Evolutionary conservation across 768 basidiomycete genomes (phyloP), one percentile per base, ranked within the genome.

Genomic region (Lactarius trivialis): DNA sequence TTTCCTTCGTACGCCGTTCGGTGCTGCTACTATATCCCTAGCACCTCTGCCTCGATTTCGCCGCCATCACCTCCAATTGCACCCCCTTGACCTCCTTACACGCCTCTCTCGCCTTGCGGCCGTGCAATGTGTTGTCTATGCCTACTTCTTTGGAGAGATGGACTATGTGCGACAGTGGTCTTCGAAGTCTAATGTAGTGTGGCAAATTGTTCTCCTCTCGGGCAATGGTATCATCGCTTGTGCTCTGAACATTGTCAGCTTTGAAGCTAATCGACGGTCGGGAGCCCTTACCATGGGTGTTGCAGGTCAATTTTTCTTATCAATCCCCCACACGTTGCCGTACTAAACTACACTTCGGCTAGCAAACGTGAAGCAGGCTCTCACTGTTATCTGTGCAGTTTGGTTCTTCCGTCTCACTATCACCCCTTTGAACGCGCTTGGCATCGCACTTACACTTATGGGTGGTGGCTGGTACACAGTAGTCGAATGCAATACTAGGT

Each of bases 51-150:
- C 56, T 21, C 48, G 55, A 24, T 52, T 63, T 54, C 64, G 69
- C 68, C 68, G 67, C 60, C 68, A 78, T 63, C 43, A 64, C 15
- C 71, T 81, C 28, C 70, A 74, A 3, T 73, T 88, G 51, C 87
- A 88, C 63, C 91, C 95, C 1, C 81, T 98, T 41, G 93, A 94
- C 67, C 82, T 98, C 24, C 79, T 98, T 32, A 85, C 88, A 65
- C 85, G 93, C 53, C 92, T 98, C 80, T 91, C 89, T 1, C 96
- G 94, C 0, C 79, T 98, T 43, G 95, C 96, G 1, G 91, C 94
- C 73, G 78, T 92, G 54, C 89, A 98, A 72, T 94, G 93, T 68
- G 77, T 89, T 12, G 67, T 87, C 5, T 83, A 92, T 39, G 93
- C 93, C 0, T 82, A 88, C 70, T 73, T 82, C 48, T 85, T 84